Evolutionary conservation across 805 yeast species (phyloP), one percentile per base, ranked within the genome.

Genomic region (Wickerhamiella occidentalis): DNA sequence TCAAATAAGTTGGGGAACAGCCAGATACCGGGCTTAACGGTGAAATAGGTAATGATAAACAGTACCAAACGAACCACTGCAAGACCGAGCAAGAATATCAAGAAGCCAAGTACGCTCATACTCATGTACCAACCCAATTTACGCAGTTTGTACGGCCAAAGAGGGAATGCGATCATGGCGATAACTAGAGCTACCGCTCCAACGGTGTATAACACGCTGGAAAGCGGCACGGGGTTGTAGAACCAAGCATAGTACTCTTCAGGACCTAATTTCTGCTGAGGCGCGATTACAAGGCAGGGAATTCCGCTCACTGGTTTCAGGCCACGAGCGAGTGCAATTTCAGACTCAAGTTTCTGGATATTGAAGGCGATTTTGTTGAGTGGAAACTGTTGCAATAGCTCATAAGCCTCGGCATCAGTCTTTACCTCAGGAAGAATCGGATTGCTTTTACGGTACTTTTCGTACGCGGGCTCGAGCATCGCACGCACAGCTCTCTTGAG

Each of bases 131-230:
- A 92, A 28, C 85, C 95, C 40, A 92, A 94, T 49, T 74, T 73
- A 63, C 94, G 80, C 92, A 92, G 79, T 66, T 81, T 78, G 33
- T 71, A 61, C 23, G 98, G 98, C 98, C 98, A 92, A 60, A 92
- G 73, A 54, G 97, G 98, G 79, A 86, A 92, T 60, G 83, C 69
- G 30, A 84, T 78, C 26, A 81, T 48, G 1, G 77, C 71, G 56
- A 82, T 77, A 3, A 82, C 72, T 19, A 76, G 81, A 6, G 75
- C 76, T 18, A 90, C 66, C 23, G 82, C 80, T 55, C 83, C 71
- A 2, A 80, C 73, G 6, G 85, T 81, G 57, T 79, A 79, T 30
- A 77, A 53, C 22, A 76, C 69, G 52, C 83, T 76, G 55, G 64
- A 76, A 45, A 87, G 81, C 57, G 78, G 82, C 23, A 83, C 79